These are phyloP conservation scores for Fraxinus angustifolia DNA, from an alignment of 305 asterid species.

Conservation along the genomic window DNA sequence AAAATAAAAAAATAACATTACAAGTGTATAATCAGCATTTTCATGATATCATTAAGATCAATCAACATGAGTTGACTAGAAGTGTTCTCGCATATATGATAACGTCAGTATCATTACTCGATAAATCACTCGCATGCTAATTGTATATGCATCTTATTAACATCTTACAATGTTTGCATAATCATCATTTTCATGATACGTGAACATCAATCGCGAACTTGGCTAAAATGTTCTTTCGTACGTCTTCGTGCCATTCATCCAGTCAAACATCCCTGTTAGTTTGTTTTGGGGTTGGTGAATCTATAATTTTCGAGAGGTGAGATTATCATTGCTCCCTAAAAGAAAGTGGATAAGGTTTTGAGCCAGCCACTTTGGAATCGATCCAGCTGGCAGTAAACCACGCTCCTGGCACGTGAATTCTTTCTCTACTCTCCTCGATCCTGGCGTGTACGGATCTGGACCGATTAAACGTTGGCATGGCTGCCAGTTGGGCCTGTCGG, in stretches of 20 bases:
- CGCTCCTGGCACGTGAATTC: constrained; percentile 13
- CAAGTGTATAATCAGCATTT: not conserved
- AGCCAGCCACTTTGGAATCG: constrained; percentile 3
- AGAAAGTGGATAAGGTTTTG: constrained; percentile 6
- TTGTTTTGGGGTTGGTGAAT: not conserved
- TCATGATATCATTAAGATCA: not conserved
- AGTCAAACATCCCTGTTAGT: not conserved
- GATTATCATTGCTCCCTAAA: not conserved
- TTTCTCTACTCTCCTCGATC: not conserved
- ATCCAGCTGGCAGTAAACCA: constrained; percentile 20
- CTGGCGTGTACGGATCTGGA: not conserved
- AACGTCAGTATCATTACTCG: not conserved
- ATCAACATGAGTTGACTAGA: not conserved
- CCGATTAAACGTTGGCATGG: not conserved
- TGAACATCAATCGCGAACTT: not conserved
- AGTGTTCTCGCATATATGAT: not conserved
- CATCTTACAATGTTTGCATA: not conserved
- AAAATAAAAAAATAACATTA: too few relatives aligned
- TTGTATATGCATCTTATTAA: not conserved
- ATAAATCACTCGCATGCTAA: not conserved
- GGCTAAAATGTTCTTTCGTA: not conserved
- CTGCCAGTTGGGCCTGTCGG: not conserved
- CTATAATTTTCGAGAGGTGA: not conserved
- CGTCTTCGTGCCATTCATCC: not conserved
- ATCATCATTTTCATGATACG: not conserved